Evolutionary conservation across 2,329 filamentous ascomycete species (phyloP).

Genomic region (Colletotrichum shisoi): DNA sequence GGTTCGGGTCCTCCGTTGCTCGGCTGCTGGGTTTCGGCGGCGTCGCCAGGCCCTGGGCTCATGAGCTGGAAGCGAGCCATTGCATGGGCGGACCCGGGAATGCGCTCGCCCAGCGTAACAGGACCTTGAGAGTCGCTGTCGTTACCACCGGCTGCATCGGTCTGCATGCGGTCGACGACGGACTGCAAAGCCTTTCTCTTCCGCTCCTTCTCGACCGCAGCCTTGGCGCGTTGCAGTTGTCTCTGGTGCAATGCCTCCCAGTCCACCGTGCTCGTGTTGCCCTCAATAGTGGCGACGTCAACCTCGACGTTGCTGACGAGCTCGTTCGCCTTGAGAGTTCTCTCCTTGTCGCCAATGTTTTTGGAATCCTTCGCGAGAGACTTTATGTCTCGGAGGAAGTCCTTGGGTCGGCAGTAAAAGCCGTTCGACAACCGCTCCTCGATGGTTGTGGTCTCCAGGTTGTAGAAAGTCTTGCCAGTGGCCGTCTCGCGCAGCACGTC

Average conservation of each 20-base stretch:
- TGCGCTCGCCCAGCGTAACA: constrained; percentile 69
- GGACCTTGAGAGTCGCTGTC: constrained; percentile 65
- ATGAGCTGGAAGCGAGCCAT: constrained; percentile 62
- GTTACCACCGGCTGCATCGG: constrained; percentile 60
- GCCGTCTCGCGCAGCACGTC: constrained; percentile 77
- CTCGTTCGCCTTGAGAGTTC: constrained; percentile 87
- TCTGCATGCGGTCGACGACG: constrained; percentile 58
- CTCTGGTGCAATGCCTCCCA: constrained; percentile 83
- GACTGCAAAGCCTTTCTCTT: constrained; percentile 70
- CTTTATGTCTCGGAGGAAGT: constrained; percentile 89
- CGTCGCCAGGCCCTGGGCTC: constrained; percentile 67
- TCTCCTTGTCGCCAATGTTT: constrained; percentile 80
- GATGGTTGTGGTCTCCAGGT: constrained; percentile 89
- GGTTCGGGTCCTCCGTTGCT: constrained; percentile 66
- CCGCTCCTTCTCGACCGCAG: constrained; percentile 66
- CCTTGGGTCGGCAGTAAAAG: constrained; percentile 88
- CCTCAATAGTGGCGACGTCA: constrained; percentile 80
- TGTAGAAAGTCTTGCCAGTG: constrained; percentile 90
- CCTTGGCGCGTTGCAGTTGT: constrained; percentile 70
- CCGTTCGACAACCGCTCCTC: constrained; percentile 97
- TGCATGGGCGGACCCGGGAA: constrained; percentile 64
- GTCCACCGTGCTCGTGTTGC: constrained; percentile 71
- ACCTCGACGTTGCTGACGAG: constrained; percentile 93
- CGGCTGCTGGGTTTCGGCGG: constrained; percentile 51
- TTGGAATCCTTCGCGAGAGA: constrained; percentile 84